A percentile compares a stretch with the other conserved stretches of the same genome.
Conservation (phyloP, 495 filamentous ascomycete species). For the Collariella sp. region DNA sequence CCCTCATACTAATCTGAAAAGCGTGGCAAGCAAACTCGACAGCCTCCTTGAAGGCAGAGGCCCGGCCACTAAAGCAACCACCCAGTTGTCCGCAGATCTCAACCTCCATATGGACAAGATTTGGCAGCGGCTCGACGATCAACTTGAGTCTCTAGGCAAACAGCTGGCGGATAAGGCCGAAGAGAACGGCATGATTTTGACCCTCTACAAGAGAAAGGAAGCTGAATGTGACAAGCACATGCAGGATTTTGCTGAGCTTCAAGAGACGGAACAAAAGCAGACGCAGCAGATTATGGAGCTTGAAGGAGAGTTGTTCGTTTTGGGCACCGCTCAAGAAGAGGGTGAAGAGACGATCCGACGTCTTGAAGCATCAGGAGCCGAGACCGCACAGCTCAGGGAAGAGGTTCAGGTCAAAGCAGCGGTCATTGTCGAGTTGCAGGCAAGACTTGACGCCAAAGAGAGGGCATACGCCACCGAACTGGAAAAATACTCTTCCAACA, state of each 20-base stretch:
- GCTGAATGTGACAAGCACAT: conserved; percentile 6
- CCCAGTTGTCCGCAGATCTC: conserved; percentile 10
- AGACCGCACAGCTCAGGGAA: conserved; percentile 4
- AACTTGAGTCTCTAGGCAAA: conserved; percentile 12
- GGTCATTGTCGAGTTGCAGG: conserved; percentile 12
- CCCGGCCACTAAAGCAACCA: background rate
- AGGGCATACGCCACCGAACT: conserved; percentile 5
- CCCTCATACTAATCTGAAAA: conserved; percentile 2
- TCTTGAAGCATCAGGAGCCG: background rate
- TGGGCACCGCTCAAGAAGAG: conserved; percentile 5
- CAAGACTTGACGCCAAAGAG: conserved; percentile 11
- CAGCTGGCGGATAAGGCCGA: conserved; percentile 15
- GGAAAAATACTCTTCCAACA: conserved; percentile 1
- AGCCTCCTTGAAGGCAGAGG: conserved; percentile 8
- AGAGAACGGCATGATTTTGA: conserved; percentile 18
- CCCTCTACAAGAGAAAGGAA: conserved; percentile 15
- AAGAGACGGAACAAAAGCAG: conserved; percentile 3
- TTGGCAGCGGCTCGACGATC: conserved; percentile 12
- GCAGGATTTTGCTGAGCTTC: conserved; percentile 5
- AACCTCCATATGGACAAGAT: conserved; percentile 11
- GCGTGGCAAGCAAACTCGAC: conserved; percentile 15
- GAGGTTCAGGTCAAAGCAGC: conserved; percentile 9
- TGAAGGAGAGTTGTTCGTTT: conserved; percentile 10
- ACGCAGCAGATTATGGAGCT: conserved; percentile 13
- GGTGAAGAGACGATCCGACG: conserved; percentile 1